Percentiles rank a stretch among this genome's conserved stretches.
phyloP scores from a whole-genome alignment of 352 stramenopile species.

The Globisporangium carolinianum region DNA sequence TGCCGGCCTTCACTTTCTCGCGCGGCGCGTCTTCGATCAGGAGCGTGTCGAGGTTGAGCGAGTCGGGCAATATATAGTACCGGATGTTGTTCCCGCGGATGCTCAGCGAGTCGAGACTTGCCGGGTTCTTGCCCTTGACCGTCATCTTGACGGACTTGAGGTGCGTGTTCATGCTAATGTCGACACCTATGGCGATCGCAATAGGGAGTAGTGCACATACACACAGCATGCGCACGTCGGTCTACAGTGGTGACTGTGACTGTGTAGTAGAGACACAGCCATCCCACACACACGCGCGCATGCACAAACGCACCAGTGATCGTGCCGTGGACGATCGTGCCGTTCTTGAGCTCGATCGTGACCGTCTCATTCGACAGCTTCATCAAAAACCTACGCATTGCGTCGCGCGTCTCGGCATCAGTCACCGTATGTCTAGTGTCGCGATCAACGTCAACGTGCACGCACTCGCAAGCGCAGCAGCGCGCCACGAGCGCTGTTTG shows the following conservation, averaged over 20 bases:
- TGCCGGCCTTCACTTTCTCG: constrained; percentile 85
- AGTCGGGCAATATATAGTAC: constrained; percentile 92
- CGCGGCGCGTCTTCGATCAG: constrained; percentile 98
- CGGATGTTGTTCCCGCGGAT: constrained; percentile 98
- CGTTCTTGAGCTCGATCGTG: constrained; percentile 99
- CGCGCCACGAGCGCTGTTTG: not conserved
- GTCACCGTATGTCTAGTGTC: no score
- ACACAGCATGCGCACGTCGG: no score
- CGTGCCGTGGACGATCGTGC: constrained; percentile 97
- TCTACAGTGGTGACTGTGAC: constrained; percentile 1
- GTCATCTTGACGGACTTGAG: constrained; percentile 98
- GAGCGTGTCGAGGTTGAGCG: constrained; percentile 98
- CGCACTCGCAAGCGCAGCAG: not conserved
- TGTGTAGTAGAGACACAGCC: not conserved
- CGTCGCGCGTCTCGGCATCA: not conserved
- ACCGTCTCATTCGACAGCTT: constrained; percentile 99
- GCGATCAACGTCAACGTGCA: no score
- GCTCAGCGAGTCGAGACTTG: constrained; percentile 95
- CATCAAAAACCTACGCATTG: constrained; percentile 89
- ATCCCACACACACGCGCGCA: not conserved
- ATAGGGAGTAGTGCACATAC: not conserved
- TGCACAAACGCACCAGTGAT: constrained; percentile 81
- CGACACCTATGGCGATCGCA: constrained; percentile 76
- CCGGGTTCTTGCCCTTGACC: constrained; percentile 96
- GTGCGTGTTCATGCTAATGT: constrained; percentile 99